phyloP scores from a whole-genome alignment of 179 eudicot genomes.

The Pouteria campechiana region DNA sequence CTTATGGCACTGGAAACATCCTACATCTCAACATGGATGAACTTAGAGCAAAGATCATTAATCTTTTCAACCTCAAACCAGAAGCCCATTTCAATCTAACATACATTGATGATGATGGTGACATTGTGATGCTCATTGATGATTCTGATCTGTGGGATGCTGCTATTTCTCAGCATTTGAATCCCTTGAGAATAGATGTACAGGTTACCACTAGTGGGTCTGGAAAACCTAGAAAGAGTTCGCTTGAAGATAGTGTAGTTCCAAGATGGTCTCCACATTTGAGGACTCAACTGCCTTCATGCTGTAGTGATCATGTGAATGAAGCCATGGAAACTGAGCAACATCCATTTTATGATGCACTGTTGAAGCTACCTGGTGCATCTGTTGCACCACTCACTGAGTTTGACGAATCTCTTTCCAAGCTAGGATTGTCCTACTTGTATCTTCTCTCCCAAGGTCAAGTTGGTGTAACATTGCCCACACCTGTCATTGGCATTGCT shows the following conservation, averaged over 20 bases:
- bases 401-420: slow-evolving; percentile 29
- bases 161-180: slow-evolving; percentile 46
- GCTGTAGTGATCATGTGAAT: slow-evolving; percentile 14
- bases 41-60: slow-evolving; percentile 42
- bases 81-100: slow-evolving; percentile 40
- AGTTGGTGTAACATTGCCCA: slow-evolving; percentile 1
- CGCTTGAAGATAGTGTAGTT: slow-evolving; percentile 35
- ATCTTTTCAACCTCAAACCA: slow-evolving; percentile 47
- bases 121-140: slow-evolving; percentile 65
- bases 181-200: slow-evolving; percentile 73
- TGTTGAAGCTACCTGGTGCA: slow-evolving; percentile 38
- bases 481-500: not conserved
- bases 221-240: slow-evolving; percentile 9
- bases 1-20: slow-evolving; percentile 25
- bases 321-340: slow-evolving; percentile 44
- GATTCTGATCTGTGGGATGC: slow-evolving; percentile 74
- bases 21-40: slow-evolving; percentile 44
- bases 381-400: slow-evolving; percentile 43
- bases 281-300: slow-evolving; percentile 18
- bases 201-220: slow-evolving; percentile 19
- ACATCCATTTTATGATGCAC: slow-evolving; percentile 35
- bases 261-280: slow-evolving; percentile 16
- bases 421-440: slow-evolving; percentile 26
- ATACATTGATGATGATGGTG: slow-evolving; percentile 78
- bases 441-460: slow-evolving; percentile 13